These are phyloP conservation scores for Hypoxylon perforatum DNA, from an alignment of 495 filamentous ascomycete genomes.

Conservation along the genomic window DNA sequence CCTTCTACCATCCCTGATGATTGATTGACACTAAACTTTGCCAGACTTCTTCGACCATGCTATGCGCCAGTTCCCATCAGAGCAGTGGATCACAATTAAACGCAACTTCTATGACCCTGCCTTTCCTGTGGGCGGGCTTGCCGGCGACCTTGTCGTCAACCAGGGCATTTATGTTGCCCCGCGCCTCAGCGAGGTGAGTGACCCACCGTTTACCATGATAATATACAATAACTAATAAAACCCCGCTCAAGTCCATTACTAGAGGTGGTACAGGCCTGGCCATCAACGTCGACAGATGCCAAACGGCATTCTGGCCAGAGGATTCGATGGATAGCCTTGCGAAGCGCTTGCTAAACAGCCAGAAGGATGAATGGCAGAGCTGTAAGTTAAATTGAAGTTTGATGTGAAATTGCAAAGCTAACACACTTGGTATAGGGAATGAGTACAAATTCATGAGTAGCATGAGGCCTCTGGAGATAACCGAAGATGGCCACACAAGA, in stretches of 20 bases:
- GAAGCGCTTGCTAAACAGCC: slow-evolving; percentile 18
- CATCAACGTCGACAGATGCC: slow-evolving; percentile 86
- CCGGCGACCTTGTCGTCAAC: slow-evolving; percentile 70
- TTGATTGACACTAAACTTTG: slow-evolving; percentile 33
- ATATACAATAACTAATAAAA: slow-evolving; percentile 11
- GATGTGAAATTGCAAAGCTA: neutral
- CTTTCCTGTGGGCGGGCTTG: slow-evolving; percentile 5
- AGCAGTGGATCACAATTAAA: slow-evolving; percentile 72
- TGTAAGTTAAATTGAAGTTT: slow-evolving; percentile 21
- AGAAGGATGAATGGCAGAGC: slow-evolving; percentile 11
- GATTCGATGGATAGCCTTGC: slow-evolving; percentile 48
- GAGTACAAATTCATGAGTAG: neutral
- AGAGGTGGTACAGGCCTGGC: slow-evolving; percentile 66
- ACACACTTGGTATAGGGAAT: slow-evolving; percentile 7
- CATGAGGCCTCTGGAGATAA: slow-evolving; percentile 1
- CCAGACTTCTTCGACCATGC: slow-evolving; percentile 87
- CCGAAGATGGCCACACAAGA: neutral
- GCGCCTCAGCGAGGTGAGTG: slow-evolving; percentile 69
- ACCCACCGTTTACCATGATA: neutral
- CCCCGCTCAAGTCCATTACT: slow-evolving; percentile 45
- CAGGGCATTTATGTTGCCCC: slow-evolving; percentile 88
- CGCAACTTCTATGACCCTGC: slow-evolving; percentile 77
- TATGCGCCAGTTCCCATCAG: slow-evolving; percentile 78
- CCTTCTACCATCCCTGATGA: neutral
- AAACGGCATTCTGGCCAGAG: slow-evolving; percentile 76